phyloP scores from a whole-genome alignment of 1,284 basidiomycete species.

The Sporisorium iseilematis-ciliati region DNA sequence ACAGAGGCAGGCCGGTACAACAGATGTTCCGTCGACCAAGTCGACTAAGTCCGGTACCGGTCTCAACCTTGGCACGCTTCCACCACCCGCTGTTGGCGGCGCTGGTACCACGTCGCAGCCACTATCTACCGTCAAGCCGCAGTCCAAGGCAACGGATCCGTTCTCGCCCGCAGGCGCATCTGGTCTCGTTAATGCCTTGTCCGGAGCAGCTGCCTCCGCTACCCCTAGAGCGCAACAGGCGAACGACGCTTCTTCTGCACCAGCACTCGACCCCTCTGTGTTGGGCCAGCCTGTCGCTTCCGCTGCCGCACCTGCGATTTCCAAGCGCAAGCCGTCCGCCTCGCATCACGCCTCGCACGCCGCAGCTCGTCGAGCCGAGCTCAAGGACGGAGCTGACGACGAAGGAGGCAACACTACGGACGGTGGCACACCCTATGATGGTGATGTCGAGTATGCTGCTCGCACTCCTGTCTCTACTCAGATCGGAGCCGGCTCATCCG shows the following conservation, averaged over 20 bases:
- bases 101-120: conserved; percentile 20
- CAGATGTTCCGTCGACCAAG: conserved; percentile 2
- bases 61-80: conserved; percentile 51
- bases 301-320: conserved; percentile 9
- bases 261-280: conserved; percentile 18
- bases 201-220: conserved; percentile 11
- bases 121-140: conserved; percentile 33
- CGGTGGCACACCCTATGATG: conserved; percentile 62
- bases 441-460: conserved; percentile 63
- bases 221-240: conserved; percentile 40
- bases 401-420: conserved; percentile 45
- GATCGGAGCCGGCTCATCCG: conserved; percentile 19
- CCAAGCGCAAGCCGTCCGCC: conserved; percentile 45
- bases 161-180: conserved; percentile 16
- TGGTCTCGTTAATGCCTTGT: conserved; percentile 10
- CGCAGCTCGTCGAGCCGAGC: conserved; percentile 37
- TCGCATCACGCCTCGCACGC: conserved; percentile 40
- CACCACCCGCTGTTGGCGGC: conserved; percentile 20
- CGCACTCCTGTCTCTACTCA: conserved; percentile 41
- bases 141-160: conserved; percentile 18
- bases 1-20: conserved; percentile 26
- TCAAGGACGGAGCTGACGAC: conserved; percentile 33
- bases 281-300: conserved; percentile 21
- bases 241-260: conserved; percentile 17
- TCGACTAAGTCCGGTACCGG: conserved; percentile 14